Base-by-base conservation (phyloP, 768 basidiomycete genomes). In the Trametes coccinea region DNA sequence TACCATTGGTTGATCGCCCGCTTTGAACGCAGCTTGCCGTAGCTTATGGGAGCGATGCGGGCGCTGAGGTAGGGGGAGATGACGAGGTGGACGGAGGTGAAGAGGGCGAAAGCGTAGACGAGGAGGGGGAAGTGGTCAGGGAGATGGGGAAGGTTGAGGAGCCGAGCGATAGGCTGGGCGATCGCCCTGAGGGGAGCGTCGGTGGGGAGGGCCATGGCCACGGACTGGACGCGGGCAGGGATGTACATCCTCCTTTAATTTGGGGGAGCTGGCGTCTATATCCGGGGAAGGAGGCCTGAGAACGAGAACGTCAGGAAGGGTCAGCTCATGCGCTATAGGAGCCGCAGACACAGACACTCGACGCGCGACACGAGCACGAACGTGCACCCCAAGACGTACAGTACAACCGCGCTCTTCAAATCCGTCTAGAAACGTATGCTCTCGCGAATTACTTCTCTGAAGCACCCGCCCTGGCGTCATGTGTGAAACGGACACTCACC, bases 1-100 rank as follows among this genome's bases (percentile, higher is more conserved):
- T 55, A 88, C 88, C 89, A 90, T 62, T 83, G 87, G 67, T 85
- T 87, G 63, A 78, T 77, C 2, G 79, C 81, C 50, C 77, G 74
- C 63, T 71, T 75, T 39, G 75, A 72, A 44, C 66, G 62, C 58
- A 83, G 79, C 59, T 73, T 77, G 27, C 76, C 81, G 73, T 82
- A 89, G 30, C 79, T 78, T 6, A 72, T 66, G 0, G 82, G 82
- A 61, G 81, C 85, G 66, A 81, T 73, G 16, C 72, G 69, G 31
- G 67, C 72, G 66, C 82, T 85, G 34, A 83, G 62, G 40, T 77
- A 65, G 0, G 90, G 89, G 4, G 87, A 84, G 33, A 87, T 49
- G 41, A 82, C 77, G 57, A 81, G 74, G 64, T 92, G 87, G 45
- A 89, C 70, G 52, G 77, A 67, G 22, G 82, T 79, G 70, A 91